phyloP scores from a whole-genome alignment of 148 eudicot genomes.

The Chenopodium berlandieri region DNA sequence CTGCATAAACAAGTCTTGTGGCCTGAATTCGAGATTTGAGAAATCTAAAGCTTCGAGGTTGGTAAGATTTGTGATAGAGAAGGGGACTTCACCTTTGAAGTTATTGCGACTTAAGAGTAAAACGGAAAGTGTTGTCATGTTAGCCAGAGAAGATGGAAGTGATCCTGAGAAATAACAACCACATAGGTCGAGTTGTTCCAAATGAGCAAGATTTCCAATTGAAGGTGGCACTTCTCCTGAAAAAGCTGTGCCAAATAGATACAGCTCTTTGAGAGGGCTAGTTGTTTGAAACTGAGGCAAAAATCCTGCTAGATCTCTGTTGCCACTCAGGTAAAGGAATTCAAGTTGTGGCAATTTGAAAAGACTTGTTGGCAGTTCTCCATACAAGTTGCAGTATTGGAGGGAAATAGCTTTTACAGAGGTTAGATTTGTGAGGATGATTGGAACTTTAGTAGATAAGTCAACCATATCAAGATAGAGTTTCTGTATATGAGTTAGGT shows the following conservation, averaged over 20 bases:
- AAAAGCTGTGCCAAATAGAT: conserved; percentile 12
- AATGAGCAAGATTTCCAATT: conserved; percentile 19
- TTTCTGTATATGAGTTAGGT: conserved; percentile 24
- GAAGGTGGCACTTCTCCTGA: conserved; percentile 22
- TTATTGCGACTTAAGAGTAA: conserved; percentile 3
- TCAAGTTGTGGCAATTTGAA: conserved; percentile 35
- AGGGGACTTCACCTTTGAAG: conserved; percentile 9
- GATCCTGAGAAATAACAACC: conserved; percentile 23
- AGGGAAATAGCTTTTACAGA: conserved; percentile 14
- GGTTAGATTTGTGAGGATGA: conserved; percentile 20
- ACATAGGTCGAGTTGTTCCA: conserved; percentile 1
- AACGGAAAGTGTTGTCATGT: conserved; percentile 15
- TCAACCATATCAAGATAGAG: conserved; percentile 20
- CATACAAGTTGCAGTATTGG: conserved; percentile 20
- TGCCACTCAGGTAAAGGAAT: conserved; percentile 18
- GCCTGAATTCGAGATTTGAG: not conserved
- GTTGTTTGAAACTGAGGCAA: conserved; percentile 25
- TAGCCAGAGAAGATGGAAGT: conserved; percentile 22
- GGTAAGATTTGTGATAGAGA: conserved; percentile 8
- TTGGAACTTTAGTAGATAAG: conserved; percentile 31
- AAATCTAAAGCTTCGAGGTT: conserved; percentile 1
- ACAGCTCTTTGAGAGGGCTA: conserved; percentile 8
- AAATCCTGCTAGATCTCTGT: conserved; percentile 20
- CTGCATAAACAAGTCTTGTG: not conserved
- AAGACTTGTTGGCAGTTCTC: conserved; percentile 26